These are phyloP conservation scores for Pseudonectria buxi DNA, from an alignment of 2,329 filamentous ascomycete genomes.

Conservation along the genomic window DNA sequence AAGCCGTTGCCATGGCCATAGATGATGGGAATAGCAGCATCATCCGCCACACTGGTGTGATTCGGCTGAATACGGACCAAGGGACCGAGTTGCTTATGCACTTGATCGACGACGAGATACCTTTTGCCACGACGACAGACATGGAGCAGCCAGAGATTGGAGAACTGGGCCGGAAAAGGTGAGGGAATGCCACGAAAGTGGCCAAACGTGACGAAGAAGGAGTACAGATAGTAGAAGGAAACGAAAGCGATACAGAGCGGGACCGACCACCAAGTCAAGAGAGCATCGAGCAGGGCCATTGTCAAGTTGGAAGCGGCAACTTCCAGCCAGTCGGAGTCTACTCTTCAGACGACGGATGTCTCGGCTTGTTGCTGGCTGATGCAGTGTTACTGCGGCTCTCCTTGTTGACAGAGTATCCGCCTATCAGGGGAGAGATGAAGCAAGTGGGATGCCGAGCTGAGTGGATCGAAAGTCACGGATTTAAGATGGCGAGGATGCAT, in stretches of 20 bases:
- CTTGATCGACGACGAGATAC: constrained; percentile 58
- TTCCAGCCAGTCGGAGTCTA: neutral
- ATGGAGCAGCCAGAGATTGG: constrained; percentile 73
- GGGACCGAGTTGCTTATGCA: constrained; percentile 71
- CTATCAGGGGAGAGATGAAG: too few species aligned
- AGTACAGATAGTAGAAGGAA: constrained; percentile 49
- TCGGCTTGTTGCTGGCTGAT: too few species aligned
- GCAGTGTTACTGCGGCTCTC: too few species aligned
- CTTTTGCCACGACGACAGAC: constrained; percentile 59
- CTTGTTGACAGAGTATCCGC: too few species aligned
- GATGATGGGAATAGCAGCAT: constrained; percentile 65
- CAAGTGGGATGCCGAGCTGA: too few species aligned
- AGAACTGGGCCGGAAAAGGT: constrained; percentile 59
- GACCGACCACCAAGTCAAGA: constrained; percentile 41
- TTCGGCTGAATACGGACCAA: constrained; percentile 78
- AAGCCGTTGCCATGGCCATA: constrained; percentile 79
- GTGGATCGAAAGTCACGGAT: too few species aligned
- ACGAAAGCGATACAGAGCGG: constrained; percentile 41
- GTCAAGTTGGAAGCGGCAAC: neutral
- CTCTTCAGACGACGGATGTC: too few species aligned
- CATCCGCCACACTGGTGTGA: constrained; percentile 76
- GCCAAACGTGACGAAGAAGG: constrained; percentile 50
- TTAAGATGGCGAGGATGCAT: too few species aligned
- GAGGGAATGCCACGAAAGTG: constrained; percentile 50
- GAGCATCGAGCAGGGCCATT: constrained; percentile 24